phyloP scores from a whole-genome alignment of 2,329 filamentous ascomycete species.

The Mycosphaerella arachidis region DNA sequence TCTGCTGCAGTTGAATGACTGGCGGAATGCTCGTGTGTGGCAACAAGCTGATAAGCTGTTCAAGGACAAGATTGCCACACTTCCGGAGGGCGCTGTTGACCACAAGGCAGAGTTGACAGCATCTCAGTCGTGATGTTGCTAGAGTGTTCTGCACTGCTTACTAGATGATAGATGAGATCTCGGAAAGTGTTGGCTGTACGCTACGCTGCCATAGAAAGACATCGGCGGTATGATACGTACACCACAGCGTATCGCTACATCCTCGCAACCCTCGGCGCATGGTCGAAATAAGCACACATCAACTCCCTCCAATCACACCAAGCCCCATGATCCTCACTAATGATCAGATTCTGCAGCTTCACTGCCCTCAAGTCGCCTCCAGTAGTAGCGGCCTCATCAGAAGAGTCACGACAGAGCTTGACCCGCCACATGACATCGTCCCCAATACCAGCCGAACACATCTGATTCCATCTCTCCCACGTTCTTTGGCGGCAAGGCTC shows the following conservation, averaged over 20 bases:
- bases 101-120: background rate
- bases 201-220: background rate
- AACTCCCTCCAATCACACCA: constrained; percentile 26
- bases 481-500: constrained; percentile 13
- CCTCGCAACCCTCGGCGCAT: background rate
- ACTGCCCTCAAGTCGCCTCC: constrained; percentile 12
- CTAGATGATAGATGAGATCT: constrained; percentile 7
- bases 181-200: background rate
- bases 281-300: constrained; percentile 19
- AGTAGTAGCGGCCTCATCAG: background rate
- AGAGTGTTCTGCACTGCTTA: background rate
- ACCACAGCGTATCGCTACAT: background rate
- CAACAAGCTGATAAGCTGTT: constrained; percentile 78
- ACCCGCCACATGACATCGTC: constrained; percentile 20
- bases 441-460: constrained; percentile 15
- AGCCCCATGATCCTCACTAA: constrained; percentile 15
- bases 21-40: constrained; percentile 73
- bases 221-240: no score
- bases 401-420: constrained; percentile 6
- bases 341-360: constrained; percentile 15
- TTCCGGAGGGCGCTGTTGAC: constrained; percentile 46
- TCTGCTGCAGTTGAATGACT: constrained; percentile 71
- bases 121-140: background rate
- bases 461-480: constrained; percentile 24
- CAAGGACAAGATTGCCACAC: constrained; percentile 69